These are phyloP conservation scores for Gnetum montanum DNA, from an alignment of 75 land plant genomes.

Conservation along the genomic window DNA sequence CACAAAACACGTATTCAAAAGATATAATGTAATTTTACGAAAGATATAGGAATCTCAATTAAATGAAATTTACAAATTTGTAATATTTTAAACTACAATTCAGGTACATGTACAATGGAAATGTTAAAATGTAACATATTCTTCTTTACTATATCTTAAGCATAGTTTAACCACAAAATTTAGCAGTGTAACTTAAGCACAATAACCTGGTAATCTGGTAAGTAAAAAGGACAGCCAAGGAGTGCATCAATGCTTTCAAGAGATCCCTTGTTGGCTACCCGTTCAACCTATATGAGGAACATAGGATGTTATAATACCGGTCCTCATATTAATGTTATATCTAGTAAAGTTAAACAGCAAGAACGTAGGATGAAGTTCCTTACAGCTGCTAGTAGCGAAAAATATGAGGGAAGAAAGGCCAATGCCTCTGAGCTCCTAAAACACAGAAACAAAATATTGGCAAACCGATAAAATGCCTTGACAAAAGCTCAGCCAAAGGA, in stretches of 20 bases:
- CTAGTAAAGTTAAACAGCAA: not conserved
- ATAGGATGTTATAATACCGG: not conserved
- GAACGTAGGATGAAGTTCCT: slow-evolving; percentile 8
- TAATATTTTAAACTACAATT: no score
- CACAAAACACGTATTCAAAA: no score
- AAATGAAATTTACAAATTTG: no score
- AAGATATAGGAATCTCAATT: no score
- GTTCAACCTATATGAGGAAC: slow-evolving; percentile 43
- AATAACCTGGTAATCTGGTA: slow-evolving; percentile 68
- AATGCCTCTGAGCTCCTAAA: slow-evolving; percentile 50
- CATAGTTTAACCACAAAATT: no score
- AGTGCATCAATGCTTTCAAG: slow-evolving; percentile 93
- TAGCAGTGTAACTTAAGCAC: not conserved
- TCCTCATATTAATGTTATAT: not conserved
- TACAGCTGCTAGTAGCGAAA: slow-evolving; percentile 63
- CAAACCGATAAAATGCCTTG: no score
- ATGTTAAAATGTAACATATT: no score
- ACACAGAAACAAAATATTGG: no score
- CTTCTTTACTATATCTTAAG: no score
- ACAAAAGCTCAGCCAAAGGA: no score
- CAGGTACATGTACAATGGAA: no score
- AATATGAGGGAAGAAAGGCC: slow-evolving; percentile 55
- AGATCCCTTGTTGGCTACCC: slow-evolving; percentile 76
- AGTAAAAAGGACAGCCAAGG: slow-evolving; percentile 86
- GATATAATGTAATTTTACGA: no score